phyloP scores from a whole-genome alignment of 441 rosid species.

The Raphanus hybrid region DNA sequence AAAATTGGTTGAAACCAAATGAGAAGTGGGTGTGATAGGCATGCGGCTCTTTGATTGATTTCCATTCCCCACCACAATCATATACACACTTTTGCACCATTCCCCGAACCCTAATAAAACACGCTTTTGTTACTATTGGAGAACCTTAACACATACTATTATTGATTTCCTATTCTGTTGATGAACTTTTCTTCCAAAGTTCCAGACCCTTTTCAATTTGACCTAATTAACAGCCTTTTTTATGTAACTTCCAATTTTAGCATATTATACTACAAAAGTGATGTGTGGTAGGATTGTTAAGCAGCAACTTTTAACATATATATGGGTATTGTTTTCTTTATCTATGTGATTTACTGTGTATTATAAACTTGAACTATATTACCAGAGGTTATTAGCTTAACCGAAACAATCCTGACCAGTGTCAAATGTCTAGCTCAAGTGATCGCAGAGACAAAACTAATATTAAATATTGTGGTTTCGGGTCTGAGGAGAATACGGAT shows the following conservation, averaged over 20 bases:
- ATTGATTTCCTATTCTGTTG: constrained; percentile 15
- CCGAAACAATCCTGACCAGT: too few species aligned
- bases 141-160: not conserved
- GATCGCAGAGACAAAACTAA: too few species aligned
- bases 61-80: constrained; percentile 22
- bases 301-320: not conserved
- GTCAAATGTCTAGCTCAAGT: too few species aligned
- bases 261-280: not conserved
- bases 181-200: constrained; percentile 22
- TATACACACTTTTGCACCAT: constrained; percentile 19
- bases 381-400: too few species aligned
- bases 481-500: too few species aligned
- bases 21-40: constrained; percentile 34
- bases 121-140: not conserved
- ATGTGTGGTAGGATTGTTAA: not conserved
- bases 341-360: not conserved
- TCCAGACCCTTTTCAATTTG: constrained; percentile 12
- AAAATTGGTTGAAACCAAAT: constrained; percentile 13
- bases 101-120: constrained; percentile 14
- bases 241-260: too few species aligned
- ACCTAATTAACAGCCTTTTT: not conserved
- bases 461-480: too few species aligned
- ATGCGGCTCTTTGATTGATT: constrained; percentile 17
- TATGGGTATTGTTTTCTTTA: not conserved
- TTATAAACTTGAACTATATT: not conserved